These are phyloP conservation scores for Curvularia spicifera DNA, from an alignment of 2,329 filamentous ascomycete species.

Conservation along the genomic window DNA sequence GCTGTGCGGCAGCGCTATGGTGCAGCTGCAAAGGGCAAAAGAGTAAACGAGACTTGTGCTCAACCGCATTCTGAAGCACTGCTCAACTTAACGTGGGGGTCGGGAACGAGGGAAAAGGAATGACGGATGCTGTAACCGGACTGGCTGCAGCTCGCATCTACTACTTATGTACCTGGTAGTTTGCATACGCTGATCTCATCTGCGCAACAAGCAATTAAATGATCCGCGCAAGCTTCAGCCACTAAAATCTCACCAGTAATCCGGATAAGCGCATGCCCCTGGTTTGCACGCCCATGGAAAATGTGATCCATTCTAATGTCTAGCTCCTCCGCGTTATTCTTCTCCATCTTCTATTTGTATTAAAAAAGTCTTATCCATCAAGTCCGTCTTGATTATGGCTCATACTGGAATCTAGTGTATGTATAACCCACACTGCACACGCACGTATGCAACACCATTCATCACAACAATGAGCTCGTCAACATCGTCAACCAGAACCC, in stretches of 20 bases:
- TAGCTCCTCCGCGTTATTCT: neutral
- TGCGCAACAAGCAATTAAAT: neutral
- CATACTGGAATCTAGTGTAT: conserved; percentile 10
- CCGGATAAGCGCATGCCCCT: neutral
- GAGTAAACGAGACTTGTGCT: neutral
- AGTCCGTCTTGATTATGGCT: neutral
- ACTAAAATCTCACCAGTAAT: neutral
- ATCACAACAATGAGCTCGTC: neutral
- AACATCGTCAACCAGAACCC: neutral
- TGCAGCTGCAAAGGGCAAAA: neutral
- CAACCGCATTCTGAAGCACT: conserved; percentile 1
- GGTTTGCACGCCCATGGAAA: neutral
- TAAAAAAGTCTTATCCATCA: conserved; percentile 3
- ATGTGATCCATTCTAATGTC: neutral
- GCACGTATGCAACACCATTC: neutral
- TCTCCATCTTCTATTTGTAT: conserved; percentile 6
- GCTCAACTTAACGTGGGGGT: neutral
- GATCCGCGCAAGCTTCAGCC: neutral
- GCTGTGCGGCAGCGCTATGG: conserved; percentile 6
- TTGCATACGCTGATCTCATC: neutral
- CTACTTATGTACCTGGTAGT: neutral
- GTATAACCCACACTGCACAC: neutral
- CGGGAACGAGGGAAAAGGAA: neutral
- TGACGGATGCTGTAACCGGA: neutral
- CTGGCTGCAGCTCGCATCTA: neutral